Percentiles rank a stretch among this genome's conserved stretches.
Evolutionary conservation across 2,329 filamentous ascomycete genomes (phyloP).

Genomic region (Graphiopsis chlorocephala): DNA sequence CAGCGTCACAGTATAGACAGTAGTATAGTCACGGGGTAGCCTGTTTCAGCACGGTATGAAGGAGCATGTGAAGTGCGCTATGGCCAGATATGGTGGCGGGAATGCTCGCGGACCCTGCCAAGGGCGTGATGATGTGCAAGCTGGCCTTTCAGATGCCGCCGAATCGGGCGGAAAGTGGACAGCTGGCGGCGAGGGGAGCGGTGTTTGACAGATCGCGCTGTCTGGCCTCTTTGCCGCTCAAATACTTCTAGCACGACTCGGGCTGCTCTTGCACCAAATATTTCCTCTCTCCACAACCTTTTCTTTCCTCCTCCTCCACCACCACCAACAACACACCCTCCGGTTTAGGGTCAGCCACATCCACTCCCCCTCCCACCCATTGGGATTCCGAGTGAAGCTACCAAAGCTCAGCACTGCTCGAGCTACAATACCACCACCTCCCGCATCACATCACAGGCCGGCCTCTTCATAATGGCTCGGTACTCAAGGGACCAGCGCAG

Average conservation of each 20-base stretch:
- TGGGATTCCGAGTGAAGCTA: slow-evolving; percentile 6
- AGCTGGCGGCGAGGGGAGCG: slow-evolving; percentile 8
- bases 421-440: slow-evolving; percentile 1
- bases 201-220: neutral
- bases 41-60: slow-evolving; percentile 5
- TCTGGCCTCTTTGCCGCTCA: slow-evolving; percentile 16
- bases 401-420: slow-evolving; percentile 1
- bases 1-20: slow-evolving; percentile 2
- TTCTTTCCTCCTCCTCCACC: neutral
- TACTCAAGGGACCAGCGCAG: slow-evolving; percentile 33
- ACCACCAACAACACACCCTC: slow-evolving; percentile 5
- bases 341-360: slow-evolving; percentile 2
- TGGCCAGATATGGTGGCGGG: slow-evolving; percentile 1
- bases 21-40: neutral
- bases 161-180: slow-evolving; percentile 10
- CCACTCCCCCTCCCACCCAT: slow-evolving; percentile 1
- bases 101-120: slow-evolving; percentile 9
- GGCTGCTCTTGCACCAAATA: slow-evolving; percentile 10
- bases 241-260: slow-evolving; percentile 17
- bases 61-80: slow-evolving; percentile 9
- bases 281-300: slow-evolving; percentile 6
- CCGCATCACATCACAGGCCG: slow-evolving; percentile 19
- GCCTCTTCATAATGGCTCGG: slow-evolving; percentile 34
- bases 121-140: slow-evolving; percentile 4
- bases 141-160: neutral